Evolutionary conservation across 495 filamentous ascomycete genomes (phyloP).

Genomic region (Lasiosphaeria miniovina): DNA sequence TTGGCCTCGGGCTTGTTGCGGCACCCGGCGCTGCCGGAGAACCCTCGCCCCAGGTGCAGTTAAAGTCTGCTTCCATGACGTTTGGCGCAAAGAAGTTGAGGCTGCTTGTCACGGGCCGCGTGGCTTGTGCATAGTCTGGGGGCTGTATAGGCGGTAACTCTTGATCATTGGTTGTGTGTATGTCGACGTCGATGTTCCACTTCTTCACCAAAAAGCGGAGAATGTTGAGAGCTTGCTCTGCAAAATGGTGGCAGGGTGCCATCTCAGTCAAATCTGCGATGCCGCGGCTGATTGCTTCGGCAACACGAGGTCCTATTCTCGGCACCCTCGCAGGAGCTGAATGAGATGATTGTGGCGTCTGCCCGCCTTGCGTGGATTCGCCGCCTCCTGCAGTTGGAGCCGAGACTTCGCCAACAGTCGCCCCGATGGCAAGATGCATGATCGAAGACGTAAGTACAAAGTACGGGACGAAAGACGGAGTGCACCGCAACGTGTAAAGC

Average conservation of each 20-base stretch:
- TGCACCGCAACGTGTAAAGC: conserved; percentile 56
- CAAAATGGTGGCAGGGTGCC: conserved; percentile 58
- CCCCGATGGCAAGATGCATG: conserved; percentile 54
- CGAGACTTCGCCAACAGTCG: conserved; percentile 20
- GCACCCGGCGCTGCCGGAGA: conserved; percentile 4
- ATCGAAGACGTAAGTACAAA: conserved; percentile 58
- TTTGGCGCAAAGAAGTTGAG: conserved; percentile 53
- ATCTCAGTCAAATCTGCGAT: conserved; percentile 55
- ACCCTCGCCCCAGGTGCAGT: conserved; percentile 31
- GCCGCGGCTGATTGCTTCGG: conserved; percentile 39
- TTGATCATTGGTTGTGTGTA: conserved; percentile 21
- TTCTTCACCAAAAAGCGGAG: conserved; percentile 51
- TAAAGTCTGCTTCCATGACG: conserved; percentile 40
- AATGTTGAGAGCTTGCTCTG: conserved; percentile 56
- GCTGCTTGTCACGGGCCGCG: conserved; percentile 39
- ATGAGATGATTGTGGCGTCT: conserved; percentile 20
- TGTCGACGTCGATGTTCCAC: conserved; percentile 54
- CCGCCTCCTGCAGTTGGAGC: background rate
- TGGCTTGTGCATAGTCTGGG: conserved; percentile 23
- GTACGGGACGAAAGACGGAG: conserved; percentile 57
- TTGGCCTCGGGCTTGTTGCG: conserved; percentile 6
- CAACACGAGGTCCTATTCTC: conserved; percentile 30
- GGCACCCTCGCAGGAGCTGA: conserved; percentile 12
- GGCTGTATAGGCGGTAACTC: conserved; percentile 4
- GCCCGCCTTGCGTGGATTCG: conserved; percentile 19